Evolutionary conservation across 345 rosid genomes (phyloP), one percentile per base, ranked within the genome.

Genomic region (Lagerstroemia speciosa): DNA sequence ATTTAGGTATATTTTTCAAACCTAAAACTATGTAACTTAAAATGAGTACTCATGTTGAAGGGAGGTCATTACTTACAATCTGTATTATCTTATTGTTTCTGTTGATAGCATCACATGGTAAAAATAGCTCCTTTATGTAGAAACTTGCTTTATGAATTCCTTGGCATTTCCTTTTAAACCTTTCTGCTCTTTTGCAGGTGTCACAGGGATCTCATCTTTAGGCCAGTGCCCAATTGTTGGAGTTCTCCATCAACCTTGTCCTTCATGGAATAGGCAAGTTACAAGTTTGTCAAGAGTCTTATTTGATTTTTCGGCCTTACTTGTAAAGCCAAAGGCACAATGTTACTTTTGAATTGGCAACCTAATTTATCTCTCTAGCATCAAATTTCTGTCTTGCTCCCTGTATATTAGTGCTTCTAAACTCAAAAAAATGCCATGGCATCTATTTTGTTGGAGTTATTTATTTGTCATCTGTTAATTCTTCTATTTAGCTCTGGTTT

Each of bases 221-320:
- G 78, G 68, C 38, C 86, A 71, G 27, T 83, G 80, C 63, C 82
- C 84, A 55, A 67, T 88, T 50, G 87, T 84, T 71, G 89, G 89
- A 74, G 71, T 88, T 80, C 86, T 88, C 69, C 85, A 88, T 12
- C 91, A 84, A 70, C 87, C 89, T 29, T 71, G 72, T 67, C 81
- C 84, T 67, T 76, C 75, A 0, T 86, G 87, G 73, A 79, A 80
- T 79, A 86, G 91, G 93, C 77, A 78, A 76, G 83, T 76, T 38
- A 61, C 33, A 16, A 31, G 26, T 62, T 33, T 72, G 75, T 53
- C 62, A 45, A 64, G 58, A 30, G 33, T 70, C 57, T 64, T 33
- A 36, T 9, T 63, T 65, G 15, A 8, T 63, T 53, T 55, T 34
- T 52, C 19, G 52, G 33, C 31, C 53, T 50, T 20, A 67, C 15